These are phyloP conservation scores for Pseudonectria buxi DNA, from an alignment of 2,329 filamentous ascomycete species.

Conservation along the genomic window DNA sequence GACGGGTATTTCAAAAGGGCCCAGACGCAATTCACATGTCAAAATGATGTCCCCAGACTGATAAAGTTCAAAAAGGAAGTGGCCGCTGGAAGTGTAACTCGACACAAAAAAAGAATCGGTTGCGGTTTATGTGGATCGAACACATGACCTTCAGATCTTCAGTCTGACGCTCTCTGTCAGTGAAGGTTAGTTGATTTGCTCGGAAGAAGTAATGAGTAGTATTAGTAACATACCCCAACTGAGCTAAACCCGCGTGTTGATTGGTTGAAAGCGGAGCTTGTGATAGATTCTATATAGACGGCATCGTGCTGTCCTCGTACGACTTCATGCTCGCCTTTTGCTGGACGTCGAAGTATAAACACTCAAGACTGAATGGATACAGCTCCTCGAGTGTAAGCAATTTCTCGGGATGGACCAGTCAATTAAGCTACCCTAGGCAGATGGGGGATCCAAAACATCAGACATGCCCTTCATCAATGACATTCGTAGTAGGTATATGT, in stretches of 20 bases:
- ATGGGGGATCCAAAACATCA: too few species aligned
- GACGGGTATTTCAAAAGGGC: too few species aligned
- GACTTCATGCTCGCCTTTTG: constrained; percentile 8
- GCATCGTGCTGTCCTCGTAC: not conserved
- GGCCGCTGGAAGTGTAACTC: not conserved
- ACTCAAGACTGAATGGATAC: too few species aligned
- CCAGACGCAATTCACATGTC: too few species aligned
- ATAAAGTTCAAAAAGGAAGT: not conserved
- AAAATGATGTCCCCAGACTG: not conserved
- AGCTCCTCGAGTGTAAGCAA: too few species aligned
- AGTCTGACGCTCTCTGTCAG: constrained; percentile 15
- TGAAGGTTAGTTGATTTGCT: constrained; percentile 15
- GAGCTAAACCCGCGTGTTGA: constrained; percentile 23
- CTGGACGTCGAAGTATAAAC: too few species aligned
- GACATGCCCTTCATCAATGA: too few species aligned
- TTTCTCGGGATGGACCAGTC: too few species aligned
- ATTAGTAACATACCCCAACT: constrained; percentile 22
- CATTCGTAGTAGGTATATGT: too few species aligned
- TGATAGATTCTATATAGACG: not conserved
- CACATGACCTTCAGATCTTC: constrained; percentile 25
- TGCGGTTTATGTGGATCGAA: constrained; percentile 26
- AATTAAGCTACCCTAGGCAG: too few species aligned
- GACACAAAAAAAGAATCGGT: constrained; percentile 2
- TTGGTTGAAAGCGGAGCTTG: not conserved
- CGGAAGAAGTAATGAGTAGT: constrained; percentile 10